Evolutionary conservation across 176 grass and related monocot species (phyloP).

Genomic region (Triticum aestivum): IWGSC_CS_RefSeq_v2.1 NC_057812.1:413751466-413751965

Average conservation of each 20-base stretch:
- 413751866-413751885: slow-evolving; percentile 17
- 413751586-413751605: slow-evolving; percentile 62
- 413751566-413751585: slow-evolving; percentile 29
- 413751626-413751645: slow-evolving; percentile 87
- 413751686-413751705: not conserved
- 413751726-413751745: slow-evolving; percentile 11
- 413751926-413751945: slow-evolving; percentile 83
- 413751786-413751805: slow-evolving; percentile 90
- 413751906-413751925: slow-evolving; percentile 23
- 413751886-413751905: slow-evolving; percentile 19
- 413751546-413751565: not conserved
- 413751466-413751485: too few relatives aligned
- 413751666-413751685: slow-evolving; percentile 49
- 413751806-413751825: slow-evolving; percentile 74
- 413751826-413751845: slow-evolving; percentile 83
- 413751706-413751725: slow-evolving; percentile 13
- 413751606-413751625: slow-evolving; percentile 73
- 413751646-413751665: slow-evolving; percentile 96
- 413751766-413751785: slow-evolving; percentile 88
- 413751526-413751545: too few relatives aligned
- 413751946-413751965: slow-evolving; percentile 94
- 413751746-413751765: slow-evolving; percentile 55
- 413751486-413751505: too few relatives aligned
- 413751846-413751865: slow-evolving; percentile 16
- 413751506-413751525: too few relatives aligned